Percentiles rank a stretch among this genome's conserved stretches.
Evolutionary conservation across 2,329 filamentous ascomycete genomes (phyloP).

Genomic region (Fusarium hainanense): DNA sequence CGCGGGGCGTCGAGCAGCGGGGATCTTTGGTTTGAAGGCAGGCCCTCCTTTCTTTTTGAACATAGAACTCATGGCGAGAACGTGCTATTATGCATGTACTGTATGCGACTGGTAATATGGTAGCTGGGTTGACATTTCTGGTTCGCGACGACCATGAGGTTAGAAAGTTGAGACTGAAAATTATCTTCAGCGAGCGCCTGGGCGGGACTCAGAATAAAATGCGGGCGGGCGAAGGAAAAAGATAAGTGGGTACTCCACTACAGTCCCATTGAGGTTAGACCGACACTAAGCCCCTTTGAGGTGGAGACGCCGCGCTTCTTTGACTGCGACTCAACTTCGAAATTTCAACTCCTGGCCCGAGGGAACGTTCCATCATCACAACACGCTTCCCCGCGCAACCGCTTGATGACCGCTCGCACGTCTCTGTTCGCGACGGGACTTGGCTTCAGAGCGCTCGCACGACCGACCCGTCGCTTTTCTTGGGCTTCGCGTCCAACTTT

Average conservation of each 20-base stretch:
- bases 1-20: conserved; percentile 62
- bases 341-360: conserved; percentile 57
- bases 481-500: conserved; percentile 56
- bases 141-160: conserved; percentile 6
- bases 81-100: conserved; percentile 22
- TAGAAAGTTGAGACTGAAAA: conserved; percentile 29
- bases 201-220: conserved; percentile 48
- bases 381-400: conserved; percentile 48
- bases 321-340: conserved; percentile 56
- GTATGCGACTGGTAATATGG: conserved; percentile 15
- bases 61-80: conserved; percentile 69
- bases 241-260: conserved; percentile 47
- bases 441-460: conserved; percentile 49
- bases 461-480: conserved; percentile 46
- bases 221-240: conserved; percentile 46
- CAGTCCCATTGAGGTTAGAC: conserved; percentile 48
- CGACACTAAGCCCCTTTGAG: conserved; percentile 46
- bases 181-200: conserved; percentile 30
- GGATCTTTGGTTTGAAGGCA: conserved; percentile 78
- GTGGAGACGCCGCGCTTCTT: conserved; percentile 48
- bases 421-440: conserved; percentile 50
- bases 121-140: conserved; percentile 35
- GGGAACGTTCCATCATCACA: conserved; percentile 51
- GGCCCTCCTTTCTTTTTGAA: conserved; percentile 73
- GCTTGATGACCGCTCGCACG: conserved; percentile 52